A percentile compares a stretch with the other conserved stretches of the same genome.
phyloP scores from a whole-genome alignment of 345 rosid genomes.

The Euphorbia pulcherrima region DNA sequence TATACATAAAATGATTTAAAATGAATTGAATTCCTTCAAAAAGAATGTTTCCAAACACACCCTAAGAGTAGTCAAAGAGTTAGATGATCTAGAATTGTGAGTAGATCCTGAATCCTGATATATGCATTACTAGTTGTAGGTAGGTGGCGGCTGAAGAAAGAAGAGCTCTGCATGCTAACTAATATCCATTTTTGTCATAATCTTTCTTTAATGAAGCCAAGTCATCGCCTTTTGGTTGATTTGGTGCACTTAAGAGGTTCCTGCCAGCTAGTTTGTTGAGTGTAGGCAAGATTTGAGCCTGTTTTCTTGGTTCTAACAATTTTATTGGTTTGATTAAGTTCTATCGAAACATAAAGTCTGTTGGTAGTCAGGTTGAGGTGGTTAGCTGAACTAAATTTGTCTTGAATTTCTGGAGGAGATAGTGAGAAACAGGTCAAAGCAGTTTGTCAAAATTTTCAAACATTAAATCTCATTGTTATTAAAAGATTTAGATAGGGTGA shows the following conservation, averaged over 20 bases:
- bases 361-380: neutral
- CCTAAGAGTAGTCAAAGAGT: neutral
- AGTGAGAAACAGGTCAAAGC: neutral
- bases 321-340: neutral
- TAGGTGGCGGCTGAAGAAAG: neutral
- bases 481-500: no score
- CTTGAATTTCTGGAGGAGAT: neutral
- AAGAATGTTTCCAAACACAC: no score
- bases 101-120: neutral
- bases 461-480: no score
- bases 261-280: neutral
- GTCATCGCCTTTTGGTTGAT: no score
- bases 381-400: neutral
- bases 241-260: no score
- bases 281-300: neutral
- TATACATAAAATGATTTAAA: no score
- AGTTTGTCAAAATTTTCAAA: neutral
- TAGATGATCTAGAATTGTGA: neutral
- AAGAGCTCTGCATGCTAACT: neutral
- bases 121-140: neutral
- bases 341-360: neutral
- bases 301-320: neutral
- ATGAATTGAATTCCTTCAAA: no score
- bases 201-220: no score
- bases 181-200: neutral